Base-by-base conservation (phyloP, 1,284 basidiomycete genomes). In the Athelia psychrophila region DNA sequence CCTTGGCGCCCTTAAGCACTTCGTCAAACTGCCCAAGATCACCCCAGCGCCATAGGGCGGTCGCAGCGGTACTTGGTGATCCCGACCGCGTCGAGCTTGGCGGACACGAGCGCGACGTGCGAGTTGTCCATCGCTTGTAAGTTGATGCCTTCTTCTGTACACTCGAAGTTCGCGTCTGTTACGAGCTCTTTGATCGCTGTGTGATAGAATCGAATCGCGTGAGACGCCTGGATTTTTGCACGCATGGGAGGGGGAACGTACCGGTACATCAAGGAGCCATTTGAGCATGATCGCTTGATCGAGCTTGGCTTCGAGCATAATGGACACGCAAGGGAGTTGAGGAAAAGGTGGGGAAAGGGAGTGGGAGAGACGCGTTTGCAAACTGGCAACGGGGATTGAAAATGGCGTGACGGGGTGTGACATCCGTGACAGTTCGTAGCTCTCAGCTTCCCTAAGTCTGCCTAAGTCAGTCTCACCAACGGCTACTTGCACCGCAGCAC, bases 91-190 rank as follows among this genome's bases (percentile, higher is more conserved):
- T 86, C 74, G 48, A 98, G 81, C 56, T 87, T 81, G 48, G 96
- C 90, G 8, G 92, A 76, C 35, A 98, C 96, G 54, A 98, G 88
- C 1, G 96, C 97, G 64, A 99, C 96, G 73, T 99, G 97, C 6
- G 96, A 98, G 81, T 98, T 98, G 79, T 99, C 97, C 96, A 99
- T 99, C 1, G 97, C 96, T 79, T 99, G 96, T 13, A 98, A 81
- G 51, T 84, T 84, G 27, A 99, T 89, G 36, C 93, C 96, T 64
- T 97, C 95, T 59, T 99, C 96, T 57, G 86, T 93, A 72, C 95
- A 98, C 67, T 98, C 93, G 67, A 98, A 97, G 75, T 99, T 99
- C 68, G 94, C 96, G 68, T 99, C 97, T 12, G 93, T 88, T 49
- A 99, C 95, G 51, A 98, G 88, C 66, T 98, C 96, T 72, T 96